Evolutionary conservation across 495 filamentous ascomycete species (phyloP).

Genomic region (Evernia prunastri): DNA sequence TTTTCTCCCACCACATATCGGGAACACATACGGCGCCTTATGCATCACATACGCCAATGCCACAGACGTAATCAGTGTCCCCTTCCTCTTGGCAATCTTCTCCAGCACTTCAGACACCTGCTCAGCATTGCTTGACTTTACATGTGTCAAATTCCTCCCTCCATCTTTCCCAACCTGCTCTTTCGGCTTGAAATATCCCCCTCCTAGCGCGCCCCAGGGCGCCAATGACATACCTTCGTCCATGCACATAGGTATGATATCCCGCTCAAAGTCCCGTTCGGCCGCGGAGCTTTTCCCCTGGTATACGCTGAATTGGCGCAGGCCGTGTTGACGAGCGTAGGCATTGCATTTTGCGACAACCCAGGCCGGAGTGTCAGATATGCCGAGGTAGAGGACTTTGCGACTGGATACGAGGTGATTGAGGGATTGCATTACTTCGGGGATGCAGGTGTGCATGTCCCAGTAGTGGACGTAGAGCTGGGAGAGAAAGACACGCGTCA

Average conservation of each 20-base stretch:
- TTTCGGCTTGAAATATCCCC: slow-evolving; percentile 46
- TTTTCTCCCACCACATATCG: slow-evolving; percentile 63
- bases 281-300: slow-evolving; percentile 55
- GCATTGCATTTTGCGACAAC: slow-evolving; percentile 51
- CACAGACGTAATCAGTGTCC: slow-evolving; percentile 36
- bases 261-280: slow-evolving; percentile 48
- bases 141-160: slow-evolving; percentile 25
- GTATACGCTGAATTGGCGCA: slow-evolving; percentile 58
- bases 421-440: slow-evolving; percentile 56
- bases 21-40: slow-evolving; percentile 71
- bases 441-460: slow-evolving; percentile 51
- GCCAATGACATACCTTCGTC: slow-evolving; percentile 52
- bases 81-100: slow-evolving; percentile 49
- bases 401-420: slow-evolving; percentile 51
- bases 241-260: slow-evolving; percentile 51
- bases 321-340: slow-evolving; percentile 54
- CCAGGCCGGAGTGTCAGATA: slow-evolving; percentile 58
- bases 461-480: slow-evolving; percentile 54
- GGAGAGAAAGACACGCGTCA: not conserved
- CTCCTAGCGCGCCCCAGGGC: slow-evolving; percentile 50
- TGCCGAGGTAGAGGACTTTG: slow-evolving; percentile 60
- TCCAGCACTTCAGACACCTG: slow-evolving; percentile 53
- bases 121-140: slow-evolving; percentile 36
- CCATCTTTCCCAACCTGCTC: slow-evolving; percentile 31
- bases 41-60: slow-evolving; percentile 69